Conservation (phyloP, 768 basidiomycete genomes). For the Russula foetens region DNA sequence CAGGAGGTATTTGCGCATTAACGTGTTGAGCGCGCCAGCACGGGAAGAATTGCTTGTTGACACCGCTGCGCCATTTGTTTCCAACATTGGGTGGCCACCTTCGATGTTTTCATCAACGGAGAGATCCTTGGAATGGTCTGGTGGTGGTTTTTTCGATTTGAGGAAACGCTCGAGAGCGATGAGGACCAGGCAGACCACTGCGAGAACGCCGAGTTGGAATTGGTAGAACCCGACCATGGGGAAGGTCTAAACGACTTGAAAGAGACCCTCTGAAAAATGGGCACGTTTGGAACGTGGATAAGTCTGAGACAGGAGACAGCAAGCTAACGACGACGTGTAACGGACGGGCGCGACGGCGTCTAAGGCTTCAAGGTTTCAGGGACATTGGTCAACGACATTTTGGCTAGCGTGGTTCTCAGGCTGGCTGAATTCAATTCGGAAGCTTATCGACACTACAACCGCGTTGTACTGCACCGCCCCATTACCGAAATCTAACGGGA, state of each 20-base stretch:
- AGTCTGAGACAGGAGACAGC: neutral
- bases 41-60: neutral
- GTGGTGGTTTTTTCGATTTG: slow-evolving; percentile 10
- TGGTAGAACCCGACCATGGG: slow-evolving; percentile 24
- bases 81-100: slow-evolving; percentile 2
- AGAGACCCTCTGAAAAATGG: neutral
- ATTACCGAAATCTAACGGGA: too few relatives aligned
- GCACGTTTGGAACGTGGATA: neutral
- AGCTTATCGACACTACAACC: too few relatives aligned
- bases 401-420: too few relatives aligned
- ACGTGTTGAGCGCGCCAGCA: slow-evolving; percentile 9
- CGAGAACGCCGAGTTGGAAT: slow-evolving; percentile 24
- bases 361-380: too few relatives aligned
- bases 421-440: too few relatives aligned
- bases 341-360: too few relatives aligned
- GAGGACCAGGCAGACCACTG: slow-evolving; percentile 16
- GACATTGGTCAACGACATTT: too few relatives aligned
- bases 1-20: slow-evolving; percentile 19
- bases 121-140: neutral
- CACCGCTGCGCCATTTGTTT: neutral
- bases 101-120: slow-evolving; percentile 7
- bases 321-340: too few relatives aligned
- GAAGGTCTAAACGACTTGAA: neutral
- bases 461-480: too few relatives aligned
- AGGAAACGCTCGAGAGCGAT: slow-evolving; percentile 22